Evolutionary conservation across 371 early-diverging fungal species (phyloP), one percentile per base, ranked within the genome.

Genomic region (Saksenaea oblongispora): DNA sequence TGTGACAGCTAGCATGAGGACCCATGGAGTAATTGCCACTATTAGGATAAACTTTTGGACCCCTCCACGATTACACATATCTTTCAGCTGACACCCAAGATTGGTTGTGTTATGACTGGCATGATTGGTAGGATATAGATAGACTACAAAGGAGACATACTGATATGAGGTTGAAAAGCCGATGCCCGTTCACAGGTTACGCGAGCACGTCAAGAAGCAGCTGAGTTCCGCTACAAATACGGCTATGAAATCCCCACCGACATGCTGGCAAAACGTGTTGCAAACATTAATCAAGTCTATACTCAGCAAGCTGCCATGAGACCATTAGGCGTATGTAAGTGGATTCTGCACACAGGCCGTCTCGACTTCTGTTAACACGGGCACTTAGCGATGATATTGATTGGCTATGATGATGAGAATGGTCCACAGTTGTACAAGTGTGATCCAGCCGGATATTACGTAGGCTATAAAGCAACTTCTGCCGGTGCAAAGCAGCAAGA

Each of bases 251-350:
- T 99, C 54, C 91, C 98, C 28, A 86, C 93, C 10, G 98, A 99
- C 73, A 88, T 95, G 90, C 87, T 99, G 62, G 98, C 98, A 53
- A 96, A 97, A 78, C 91, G 97, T 62, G 90, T 99, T 66, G 99
- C 98, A 57, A 96, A 93, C 75, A 89, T 97, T 71, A 98, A 97
- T 74, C 98, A 99, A 86, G 96, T 99, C 35, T 97, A 95, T 76
- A 99, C 99, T 55, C 99, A 99, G 73, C 96, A 98, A 70, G 99
- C 99, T 36, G 96, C 95, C 62, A 98, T 98, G 97, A 84, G 99
- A 71, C 98, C 98, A 26, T 83, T 95, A 56, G 99, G 98, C 65
- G 97, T 97, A 66, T 96, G 93, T 95, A 82, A 81, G 91, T 88
- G 8, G 10, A 42, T 31, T 14, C 13, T 27, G 3, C 42, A 41